phyloP scores from a whole-genome alignment of 2,329 filamentous ascomycete genomes.

The Diplodia seriata region DNA sequence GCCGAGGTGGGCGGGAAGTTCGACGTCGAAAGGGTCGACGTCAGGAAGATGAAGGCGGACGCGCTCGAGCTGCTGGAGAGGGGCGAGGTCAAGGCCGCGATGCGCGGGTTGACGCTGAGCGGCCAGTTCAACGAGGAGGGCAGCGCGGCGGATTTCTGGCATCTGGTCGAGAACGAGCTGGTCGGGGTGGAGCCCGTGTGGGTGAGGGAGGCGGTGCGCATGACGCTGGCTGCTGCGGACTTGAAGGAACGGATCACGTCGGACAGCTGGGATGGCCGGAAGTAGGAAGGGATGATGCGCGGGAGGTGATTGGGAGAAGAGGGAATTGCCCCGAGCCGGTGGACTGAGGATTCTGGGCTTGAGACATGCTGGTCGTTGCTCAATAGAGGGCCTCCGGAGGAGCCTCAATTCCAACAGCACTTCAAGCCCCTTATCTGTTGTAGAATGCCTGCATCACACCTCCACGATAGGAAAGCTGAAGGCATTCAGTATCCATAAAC shows the following conservation, averaged over 20 bases:
- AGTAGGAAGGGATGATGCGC: not conserved
- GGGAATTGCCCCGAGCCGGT: not conserved
- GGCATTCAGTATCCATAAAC: not conserved
- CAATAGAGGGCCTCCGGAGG: not conserved
- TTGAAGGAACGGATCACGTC: constrained; percentile 26
- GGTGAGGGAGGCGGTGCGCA: constrained; percentile 42
- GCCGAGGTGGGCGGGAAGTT: constrained; percentile 38
- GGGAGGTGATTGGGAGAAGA: too few species aligned
- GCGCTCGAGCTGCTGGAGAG: constrained; percentile 40
- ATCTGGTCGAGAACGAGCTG: constrained; percentile 41
- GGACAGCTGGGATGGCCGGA: not conserved
- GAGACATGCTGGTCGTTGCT: not conserved
- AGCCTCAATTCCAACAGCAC: not conserved
- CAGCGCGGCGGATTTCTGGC: constrained; percentile 39
- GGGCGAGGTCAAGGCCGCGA: constrained; percentile 40
- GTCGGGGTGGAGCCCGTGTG: constrained; percentile 41
- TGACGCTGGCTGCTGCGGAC: constrained; percentile 40
- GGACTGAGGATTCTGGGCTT: not conserved
- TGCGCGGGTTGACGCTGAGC: constrained; percentile 43
- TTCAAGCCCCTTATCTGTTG: not conserved
- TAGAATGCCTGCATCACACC: not conserved
- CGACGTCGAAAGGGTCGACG: constrained; percentile 39
- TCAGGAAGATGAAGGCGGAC: constrained; percentile 42
- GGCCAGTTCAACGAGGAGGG: constrained; percentile 46
- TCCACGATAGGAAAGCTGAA: not conserved